phyloP scores from a whole-genome alignment of 2,329 filamentous ascomycete genomes.

The Colletotrichum camelliae region DNA sequence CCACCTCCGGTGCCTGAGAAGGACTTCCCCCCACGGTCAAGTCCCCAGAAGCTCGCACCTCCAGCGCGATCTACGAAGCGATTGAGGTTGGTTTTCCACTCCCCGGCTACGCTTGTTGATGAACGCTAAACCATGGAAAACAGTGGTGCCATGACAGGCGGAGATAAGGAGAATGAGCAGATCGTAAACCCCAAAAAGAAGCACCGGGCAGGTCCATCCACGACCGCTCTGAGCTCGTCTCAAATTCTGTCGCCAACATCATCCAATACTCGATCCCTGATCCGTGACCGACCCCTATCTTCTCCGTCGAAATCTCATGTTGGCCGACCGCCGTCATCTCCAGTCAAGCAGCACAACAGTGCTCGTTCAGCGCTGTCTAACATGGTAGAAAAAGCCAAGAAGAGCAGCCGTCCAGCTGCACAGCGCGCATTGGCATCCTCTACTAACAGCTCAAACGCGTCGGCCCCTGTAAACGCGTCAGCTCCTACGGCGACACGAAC shows the following conservation, averaged over 20 bases:
- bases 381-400: slow-evolving; percentile 67
- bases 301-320: slow-evolving; percentile 65
- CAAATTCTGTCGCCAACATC: slow-evolving; percentile 83
- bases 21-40: slow-evolving; percentile 43
- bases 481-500: slow-evolving; percentile 37
- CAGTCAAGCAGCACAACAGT: slow-evolving; percentile 58
- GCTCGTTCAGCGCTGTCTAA: slow-evolving; percentile 51
- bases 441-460: slow-evolving; percentile 42
- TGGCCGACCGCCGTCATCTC: slow-evolving; percentile 61
- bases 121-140: slow-evolving; percentile 25
- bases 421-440: slow-evolving; percentile 53
- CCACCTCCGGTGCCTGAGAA: slow-evolving; percentile 58
- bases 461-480: slow-evolving; percentile 2
- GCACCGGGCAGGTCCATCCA: slow-evolving; percentile 50
- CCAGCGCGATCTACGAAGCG: slow-evolving; percentile 47
- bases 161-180: slow-evolving; percentile 78
- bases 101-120: neutral
- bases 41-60: slow-evolving; percentile 37
- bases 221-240: slow-evolving; percentile 46
- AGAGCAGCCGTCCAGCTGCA: slow-evolving; percentile 52
- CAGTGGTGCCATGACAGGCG: slow-evolving; percentile 68
- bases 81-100: slow-evolving; percentile 47
- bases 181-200: slow-evolving; percentile 75
- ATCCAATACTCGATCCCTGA: slow-evolving; percentile 75
- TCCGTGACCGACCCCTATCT: slow-evolving; percentile 50